Percentiles rank a stretch among this genome's conserved stretches.
These are phyloP conservation scores for Incumbomyces delicatus DNA, from an alignment of 2,329 filamentous ascomycete genomes.

Conservation along the genomic window DNA sequence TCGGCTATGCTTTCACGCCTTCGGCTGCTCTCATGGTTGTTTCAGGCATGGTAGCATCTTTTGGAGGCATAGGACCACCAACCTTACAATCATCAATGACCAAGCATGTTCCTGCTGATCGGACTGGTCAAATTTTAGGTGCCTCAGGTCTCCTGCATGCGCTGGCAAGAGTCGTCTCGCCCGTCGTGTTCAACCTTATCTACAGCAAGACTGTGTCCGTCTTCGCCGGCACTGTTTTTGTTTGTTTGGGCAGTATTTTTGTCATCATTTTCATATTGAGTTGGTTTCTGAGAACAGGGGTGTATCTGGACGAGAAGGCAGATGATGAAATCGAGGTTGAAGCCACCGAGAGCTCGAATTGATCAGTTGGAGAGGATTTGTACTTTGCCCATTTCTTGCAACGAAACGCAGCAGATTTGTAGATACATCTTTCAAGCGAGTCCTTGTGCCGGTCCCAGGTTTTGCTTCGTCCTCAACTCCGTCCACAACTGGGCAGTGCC, in stretches of 20 bases:
- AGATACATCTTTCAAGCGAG: background rate
- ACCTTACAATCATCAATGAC: slow-evolving; percentile 76
- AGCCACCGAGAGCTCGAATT: background rate
- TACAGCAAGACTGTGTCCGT: slow-evolving; percentile 71
- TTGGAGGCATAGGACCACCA: slow-evolving; percentile 78
- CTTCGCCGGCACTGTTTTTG: slow-evolving; percentile 75
- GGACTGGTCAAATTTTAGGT: slow-evolving; percentile 77
- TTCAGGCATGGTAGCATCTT: slow-evolving; percentile 61
- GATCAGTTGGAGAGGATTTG: background rate
- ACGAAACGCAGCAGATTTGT: background rate
- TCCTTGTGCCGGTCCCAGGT: too few species aligned
- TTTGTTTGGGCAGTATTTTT: slow-evolving; percentile 61
- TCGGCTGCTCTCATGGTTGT: slow-evolving; percentile 56
- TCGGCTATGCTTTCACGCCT: slow-evolving; percentile 62
- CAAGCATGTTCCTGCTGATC: slow-evolving; percentile 78
- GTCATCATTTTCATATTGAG: slow-evolving; percentile 54
- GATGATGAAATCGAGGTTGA: background rate
- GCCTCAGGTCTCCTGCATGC: slow-evolving; percentile 80
- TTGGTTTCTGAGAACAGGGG: slow-evolving; percentile 56
- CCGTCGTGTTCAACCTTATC: slow-evolving; percentile 73
- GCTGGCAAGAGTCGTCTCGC: slow-evolving; percentile 66
- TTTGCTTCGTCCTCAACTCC: too few species aligned
- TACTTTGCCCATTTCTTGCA: too few species aligned
- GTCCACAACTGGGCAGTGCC: too few species aligned
- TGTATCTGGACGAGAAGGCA: slow-evolving; percentile 1